These are phyloP conservation scores for Aspergillus heteromorphus DNA, from an alignment of 495 filamentous ascomycete species.

Conservation along the genomic window DNA sequence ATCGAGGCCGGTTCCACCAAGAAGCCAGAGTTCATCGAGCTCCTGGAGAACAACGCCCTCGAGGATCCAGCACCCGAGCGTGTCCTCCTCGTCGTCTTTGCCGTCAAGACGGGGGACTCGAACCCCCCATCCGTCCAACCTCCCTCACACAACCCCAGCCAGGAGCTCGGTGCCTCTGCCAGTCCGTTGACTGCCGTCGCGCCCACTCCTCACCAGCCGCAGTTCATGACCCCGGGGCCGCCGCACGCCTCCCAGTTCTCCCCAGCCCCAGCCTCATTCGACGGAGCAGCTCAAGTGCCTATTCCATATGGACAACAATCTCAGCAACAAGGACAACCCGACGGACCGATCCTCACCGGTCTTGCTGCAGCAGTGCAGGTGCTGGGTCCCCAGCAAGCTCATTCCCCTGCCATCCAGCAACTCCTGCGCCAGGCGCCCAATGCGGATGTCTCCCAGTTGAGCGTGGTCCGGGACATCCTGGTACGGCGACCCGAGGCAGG, in stretches of 20 bases:
- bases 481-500: slow-evolving; percentile 45
- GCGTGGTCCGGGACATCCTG: slow-evolving; percentile 56
- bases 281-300: slow-evolving; percentile 22
- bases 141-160: slow-evolving; percentile 37
- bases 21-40: slow-evolving; percentile 68
- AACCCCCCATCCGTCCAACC: slow-evolving; percentile 41
- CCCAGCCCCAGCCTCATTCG: slow-evolving; percentile 22
- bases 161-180: slow-evolving; percentile 31
- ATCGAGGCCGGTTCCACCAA: slow-evolving; percentile 55
- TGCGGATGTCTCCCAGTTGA: slow-evolving; percentile 58
- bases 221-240: slow-evolving; percentile 26
- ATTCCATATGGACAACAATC: slow-evolving; percentile 30
- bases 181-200: slow-evolving; percentile 43
- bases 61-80: slow-evolving; percentile 61
- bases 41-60: slow-evolving; percentile 67
- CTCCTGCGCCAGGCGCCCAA: slow-evolving; percentile 60
- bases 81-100: slow-evolving; percentile 70
- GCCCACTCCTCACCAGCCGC: slow-evolving; percentile 32
- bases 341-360: slow-evolving; percentile 17
- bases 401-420: slow-evolving; percentile 59
- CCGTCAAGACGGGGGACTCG: slow-evolving; percentile 53
- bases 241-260: slow-evolving; percentile 19
- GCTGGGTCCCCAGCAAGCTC: slow-evolving; percentile 49
- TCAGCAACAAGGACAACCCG: slow-evolving; percentile 13
- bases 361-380: slow-evolving; percentile 40